phyloP scores from a whole-genome alignment of 805 yeast species.

The Starmerella asiatica region DNA sequence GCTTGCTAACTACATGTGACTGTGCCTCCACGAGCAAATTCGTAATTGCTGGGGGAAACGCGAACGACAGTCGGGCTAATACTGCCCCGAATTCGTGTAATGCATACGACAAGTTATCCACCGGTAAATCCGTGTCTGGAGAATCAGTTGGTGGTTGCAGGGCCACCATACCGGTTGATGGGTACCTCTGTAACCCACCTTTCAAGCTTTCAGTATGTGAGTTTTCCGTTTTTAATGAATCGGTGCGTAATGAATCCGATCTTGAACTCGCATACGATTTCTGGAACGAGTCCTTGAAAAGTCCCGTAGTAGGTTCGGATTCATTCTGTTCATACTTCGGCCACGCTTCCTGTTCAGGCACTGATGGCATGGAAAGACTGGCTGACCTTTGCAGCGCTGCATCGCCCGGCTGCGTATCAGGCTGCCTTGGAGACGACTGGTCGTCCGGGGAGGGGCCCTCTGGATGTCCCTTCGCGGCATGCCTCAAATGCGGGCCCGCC shows the following conservation, averaged over 20 bases:
- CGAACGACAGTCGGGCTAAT: not conserved
- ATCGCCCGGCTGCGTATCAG: not conserved
- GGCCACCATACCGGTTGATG: too few relatives aligned
- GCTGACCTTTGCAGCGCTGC: not conserved
- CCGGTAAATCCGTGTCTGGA: not conserved
- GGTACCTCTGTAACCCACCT: too few relatives aligned
- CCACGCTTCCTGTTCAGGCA: too few relatives aligned
- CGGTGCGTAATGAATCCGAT: too few relatives aligned
- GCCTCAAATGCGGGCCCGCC: not conserved
- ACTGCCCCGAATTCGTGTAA: conserved; percentile 1
- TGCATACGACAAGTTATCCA: conserved; percentile 5
- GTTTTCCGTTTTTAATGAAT: too few relatives aligned
- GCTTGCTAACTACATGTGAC: not conserved
- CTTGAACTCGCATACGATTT: too few relatives aligned
- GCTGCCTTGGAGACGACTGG: not conserved
- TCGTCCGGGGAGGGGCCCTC: not conserved
- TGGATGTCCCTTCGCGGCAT: not conserved
- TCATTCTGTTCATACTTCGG: too few relatives aligned
- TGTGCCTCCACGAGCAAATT: conserved; percentile 1
- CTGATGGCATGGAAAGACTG: not conserved
- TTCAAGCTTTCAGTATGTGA: too few relatives aligned
- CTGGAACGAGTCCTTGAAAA: conserved; percentile 12
- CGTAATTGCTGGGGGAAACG: conserved; percentile 1
- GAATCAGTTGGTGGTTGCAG: too few relatives aligned
- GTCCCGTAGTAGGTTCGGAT: not conserved